phyloP scores from a whole-genome alignment of 176 grass and related monocot species.

The Musa beccarii region DNA sequence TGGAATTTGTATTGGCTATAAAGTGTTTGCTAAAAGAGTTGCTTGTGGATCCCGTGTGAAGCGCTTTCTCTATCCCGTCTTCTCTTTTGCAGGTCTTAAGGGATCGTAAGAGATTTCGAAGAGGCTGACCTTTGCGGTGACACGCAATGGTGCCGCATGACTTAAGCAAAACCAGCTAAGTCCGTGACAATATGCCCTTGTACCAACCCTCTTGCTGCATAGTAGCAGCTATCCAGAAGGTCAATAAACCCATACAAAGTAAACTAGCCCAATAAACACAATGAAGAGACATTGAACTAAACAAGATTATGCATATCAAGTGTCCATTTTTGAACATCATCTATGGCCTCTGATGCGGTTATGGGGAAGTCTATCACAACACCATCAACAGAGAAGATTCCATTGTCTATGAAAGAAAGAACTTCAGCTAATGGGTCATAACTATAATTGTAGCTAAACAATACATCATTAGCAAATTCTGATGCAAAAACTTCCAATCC shows the following conservation, averaged over 20 bases:
- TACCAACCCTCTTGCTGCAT: neutral
- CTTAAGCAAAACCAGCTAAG: too few relatives aligned
- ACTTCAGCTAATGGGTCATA: constrained; percentile 75
- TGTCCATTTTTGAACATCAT: constrained; percentile 18
- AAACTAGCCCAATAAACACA: neutral
- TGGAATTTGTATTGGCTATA: too few relatives aligned
- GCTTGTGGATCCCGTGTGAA: too few relatives aligned
- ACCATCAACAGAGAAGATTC: constrained; percentile 65
- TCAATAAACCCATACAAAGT: neutral
- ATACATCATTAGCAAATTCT: constrained; percentile 75
- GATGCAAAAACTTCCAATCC: constrained; percentile 72
- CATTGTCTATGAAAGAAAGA: constrained; percentile 40
- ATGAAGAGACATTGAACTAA: neutral
- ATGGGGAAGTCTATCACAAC: constrained; percentile 56
- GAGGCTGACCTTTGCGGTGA: too few relatives aligned
- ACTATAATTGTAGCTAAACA: constrained; percentile 73
- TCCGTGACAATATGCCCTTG: too few relatives aligned
- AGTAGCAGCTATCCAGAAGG: neutral
- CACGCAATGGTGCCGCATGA: too few relatives aligned
- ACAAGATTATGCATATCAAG: neutral
- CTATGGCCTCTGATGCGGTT: constrained; percentile 65
- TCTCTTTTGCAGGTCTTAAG: too few relatives aligned
- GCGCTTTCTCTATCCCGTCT: too few relatives aligned
- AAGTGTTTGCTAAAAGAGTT: too few relatives aligned
- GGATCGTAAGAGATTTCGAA: too few relatives aligned